Base-by-base conservation (phyloP, 805 yeast species). In the Myxozyma monticola region DNA sequence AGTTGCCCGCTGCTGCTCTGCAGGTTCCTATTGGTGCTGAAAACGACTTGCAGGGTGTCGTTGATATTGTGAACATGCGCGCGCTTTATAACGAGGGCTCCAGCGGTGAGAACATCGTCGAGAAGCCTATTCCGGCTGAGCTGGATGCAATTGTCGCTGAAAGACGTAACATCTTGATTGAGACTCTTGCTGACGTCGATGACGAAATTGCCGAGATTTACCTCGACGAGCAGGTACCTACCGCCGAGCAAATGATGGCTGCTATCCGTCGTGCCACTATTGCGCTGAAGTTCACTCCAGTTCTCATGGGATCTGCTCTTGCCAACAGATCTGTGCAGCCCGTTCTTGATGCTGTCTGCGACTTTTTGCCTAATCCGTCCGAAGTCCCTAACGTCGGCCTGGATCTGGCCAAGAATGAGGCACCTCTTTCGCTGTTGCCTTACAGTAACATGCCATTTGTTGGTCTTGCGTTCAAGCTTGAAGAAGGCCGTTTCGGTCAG, bases 1-100 rank as follows among this genome's bases (percentile, higher is more conserved):
- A 83, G 70, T 88, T 89, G 37, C 88, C 96, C 21, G 97, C 98
- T 56, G 98, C 98, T 52, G 96, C 98, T 17, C 80, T 93, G 55
- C 99, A 93, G 74, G 96, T 93, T 44, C 99, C 99, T 42, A 93
- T 93, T 66, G 99, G 99, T 48, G 78, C 88, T 36, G 99, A 93
- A 72, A 79, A 81, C 51, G 83, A 84, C 38, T 77, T 93, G 55
- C 74, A 76, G 63, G 99, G 99, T 70, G 88, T 83, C 25, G 96
- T 93, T 38, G 95, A 93, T 72, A 82, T 93, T 57, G 88, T 93
- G 64, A 85, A 87, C 66, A 79, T 89, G 65, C 89, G 82, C 42
- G 90, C 96, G 29, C 69, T 90, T 44, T 91, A 87, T 73, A 88
- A 88, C 66, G 95, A 85, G 65, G 98, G 98, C 44, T 58, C 73